Conservation (phyloP, 305 asterid species). For the Galium porrigens region DNA sequence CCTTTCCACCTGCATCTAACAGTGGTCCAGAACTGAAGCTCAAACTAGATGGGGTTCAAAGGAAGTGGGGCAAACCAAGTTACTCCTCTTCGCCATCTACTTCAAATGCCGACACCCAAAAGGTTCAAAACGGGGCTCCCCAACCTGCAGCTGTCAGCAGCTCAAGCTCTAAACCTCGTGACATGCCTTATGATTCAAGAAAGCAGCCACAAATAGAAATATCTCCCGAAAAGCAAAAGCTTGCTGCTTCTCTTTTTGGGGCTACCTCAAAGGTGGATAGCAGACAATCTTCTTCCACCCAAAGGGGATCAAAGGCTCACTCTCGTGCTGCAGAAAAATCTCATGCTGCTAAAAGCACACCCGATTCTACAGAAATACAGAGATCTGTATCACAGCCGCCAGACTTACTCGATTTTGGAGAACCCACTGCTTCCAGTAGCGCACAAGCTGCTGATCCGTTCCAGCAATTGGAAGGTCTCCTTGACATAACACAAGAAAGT, state of each 20-base stretch:
- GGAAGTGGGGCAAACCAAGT: slow-evolving; percentile 75
- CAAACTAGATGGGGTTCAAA: slow-evolving; percentile 88
- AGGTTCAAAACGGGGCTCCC: slow-evolving; percentile 43
- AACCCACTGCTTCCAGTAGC: slow-evolving; percentile 33
- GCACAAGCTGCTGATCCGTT: slow-evolving; percentile 58
- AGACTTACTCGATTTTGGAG: slow-evolving; percentile 75
- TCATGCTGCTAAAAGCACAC: slow-evolving; percentile 26
- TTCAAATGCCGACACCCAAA: slow-evolving; percentile 30
- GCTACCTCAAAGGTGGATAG: slow-evolving; percentile 41
- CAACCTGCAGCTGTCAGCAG: slow-evolving; percentile 29
- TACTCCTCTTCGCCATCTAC: slow-evolving; percentile 54
- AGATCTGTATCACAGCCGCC: slow-evolving; percentile 47
- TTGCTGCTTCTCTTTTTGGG: slow-evolving; percentile 94
- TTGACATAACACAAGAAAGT: slow-evolving; percentile 43
- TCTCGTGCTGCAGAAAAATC: slow-evolving; percentile 34
- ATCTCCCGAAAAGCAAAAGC: slow-evolving; percentile 69
- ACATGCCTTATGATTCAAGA: slow-evolving; percentile 39
- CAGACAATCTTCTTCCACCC: slow-evolving; percentile 36
- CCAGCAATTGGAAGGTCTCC: slow-evolving; percentile 72
- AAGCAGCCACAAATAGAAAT: slow-evolving; percentile 48
- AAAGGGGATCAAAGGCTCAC: slow-evolving; percentile 31
- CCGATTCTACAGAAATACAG: slow-evolving; percentile 22
- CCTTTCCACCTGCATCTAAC: slow-evolving; percentile 35
- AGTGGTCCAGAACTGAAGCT: slow-evolving; percentile 52
- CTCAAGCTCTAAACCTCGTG: slow-evolving; percentile 34